Percentiles rank a stretch among this genome's conserved stretches.
Evolutionary conservation across 2,329 filamentous ascomycete species (phyloP).

Genomic region (Penicillium sp.): DNA sequence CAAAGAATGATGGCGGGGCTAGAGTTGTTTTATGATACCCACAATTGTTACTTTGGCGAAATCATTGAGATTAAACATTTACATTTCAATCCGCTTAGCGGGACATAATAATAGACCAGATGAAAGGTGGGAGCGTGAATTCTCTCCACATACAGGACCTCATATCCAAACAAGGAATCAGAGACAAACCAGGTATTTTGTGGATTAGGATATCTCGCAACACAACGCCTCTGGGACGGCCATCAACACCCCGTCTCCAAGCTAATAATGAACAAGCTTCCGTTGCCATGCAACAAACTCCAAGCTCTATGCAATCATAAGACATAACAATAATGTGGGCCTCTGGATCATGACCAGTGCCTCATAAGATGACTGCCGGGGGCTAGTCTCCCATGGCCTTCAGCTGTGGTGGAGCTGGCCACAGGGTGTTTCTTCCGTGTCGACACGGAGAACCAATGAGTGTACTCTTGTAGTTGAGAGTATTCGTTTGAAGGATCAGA

Average conservation of each 20-base stretch:
- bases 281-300: conserved; percentile 35
- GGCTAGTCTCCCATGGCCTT: not conserved
- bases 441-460: conserved; percentile 12
- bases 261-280: conserved; percentile 24
- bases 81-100: not conserved
- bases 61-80: not conserved
- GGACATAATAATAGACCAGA: not conserved
- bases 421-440: not conserved
- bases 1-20: conserved; percentile 17
- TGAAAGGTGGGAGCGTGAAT: not conserved
- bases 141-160: not conserved
- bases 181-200: not conserved
- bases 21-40: conserved; percentile 9
- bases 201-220: not conserved
- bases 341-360: not conserved
- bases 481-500: not conserved
- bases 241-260: conserved; percentile 21
- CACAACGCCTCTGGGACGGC: conserved; percentile 1
- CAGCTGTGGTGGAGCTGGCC: not conserved
- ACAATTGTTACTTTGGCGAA: not conserved
- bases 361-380: not conserved
- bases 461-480: conserved; percentile 16
- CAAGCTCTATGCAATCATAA: conserved; percentile 39
- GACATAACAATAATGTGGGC: conserved; percentile 25
- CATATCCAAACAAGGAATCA: not conserved